These are phyloP conservation scores for Neurospora sp. DNA, from an alignment of 495 filamentous ascomycete genomes.

Conservation along the genomic window DNA sequence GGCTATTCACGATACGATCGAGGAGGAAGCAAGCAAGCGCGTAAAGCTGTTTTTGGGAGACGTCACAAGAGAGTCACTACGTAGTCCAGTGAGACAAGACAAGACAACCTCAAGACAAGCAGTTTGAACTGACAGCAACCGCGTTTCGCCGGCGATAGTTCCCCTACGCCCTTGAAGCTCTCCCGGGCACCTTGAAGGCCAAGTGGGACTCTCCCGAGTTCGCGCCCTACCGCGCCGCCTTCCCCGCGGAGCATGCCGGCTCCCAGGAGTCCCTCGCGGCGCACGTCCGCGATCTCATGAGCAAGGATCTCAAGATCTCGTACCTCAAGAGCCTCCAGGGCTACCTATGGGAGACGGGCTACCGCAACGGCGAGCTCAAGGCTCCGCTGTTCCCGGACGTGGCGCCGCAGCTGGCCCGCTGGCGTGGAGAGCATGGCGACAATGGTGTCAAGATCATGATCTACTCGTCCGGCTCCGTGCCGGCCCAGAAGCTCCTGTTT, in stretches of 20 bases:
- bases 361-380: constrained; percentile 46
- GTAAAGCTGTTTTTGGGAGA: not conserved
- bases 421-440: constrained; percentile 27
- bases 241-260: constrained; percentile 47
- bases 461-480: constrained; percentile 61
- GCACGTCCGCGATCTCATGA: constrained; percentile 55
- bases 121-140: not conserved
- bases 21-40: not conserved
- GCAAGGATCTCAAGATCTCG: constrained; percentile 53
- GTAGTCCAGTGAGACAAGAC: not conserved
- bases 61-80: not conserved
- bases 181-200: constrained; percentile 44
- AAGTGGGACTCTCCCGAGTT: constrained; percentile 52
- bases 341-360: constrained; percentile 59
- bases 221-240: constrained; percentile 48
- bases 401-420: constrained; percentile 40
- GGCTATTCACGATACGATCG: not conserved
- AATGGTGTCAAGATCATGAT: constrained; percentile 46
- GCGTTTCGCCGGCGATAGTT: constrained; percentile 37
- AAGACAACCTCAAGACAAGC: not conserved
- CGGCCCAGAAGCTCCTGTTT: constrained; percentile 65
- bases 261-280: constrained; percentile 40
- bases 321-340: constrained; percentile 67
- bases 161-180: constrained; percentile 54
- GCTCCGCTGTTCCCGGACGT: constrained; percentile 65